Evolutionary conservation across 306 rosid genomes (phyloP), one percentile per base, ranked within the genome.

Genomic region (Styphnolobium japonicum): DNA sequence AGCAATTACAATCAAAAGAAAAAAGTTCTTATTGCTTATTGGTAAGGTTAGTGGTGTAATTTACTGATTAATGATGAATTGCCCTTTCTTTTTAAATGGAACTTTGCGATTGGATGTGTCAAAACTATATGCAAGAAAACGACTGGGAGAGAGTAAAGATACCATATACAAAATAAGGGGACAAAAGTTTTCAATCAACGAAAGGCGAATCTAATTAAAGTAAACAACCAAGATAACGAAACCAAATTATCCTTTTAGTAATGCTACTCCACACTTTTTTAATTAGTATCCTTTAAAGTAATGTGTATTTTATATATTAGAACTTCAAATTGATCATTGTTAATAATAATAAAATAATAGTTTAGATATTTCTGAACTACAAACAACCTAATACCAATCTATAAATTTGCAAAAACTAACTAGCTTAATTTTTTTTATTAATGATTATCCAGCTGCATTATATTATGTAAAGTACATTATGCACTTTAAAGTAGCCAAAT

Each of bases 201-300:
- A 71, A 71, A 71, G 76, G 64, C 9, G 51, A 34, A 71, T 71
- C 77, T 36, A 34, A 71, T 52, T 19, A 71, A 71, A 71, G 77
- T 45, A 71, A 71, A 71, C 15, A 52, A 16, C 21, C 40, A 18
- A 19, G 76, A 52, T 37, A 71, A 16, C 46, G 45, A 70, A 43
- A 52, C 57, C 37, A 48, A 42, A 45, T 45, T 68, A 25, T 27
- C 58, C 40, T 25, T 45, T 55, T 5, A 67, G 4, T 40, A 42
- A 67, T 67, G 53, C 72, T 42, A 11, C n/a, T 14, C 10, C 16
- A 16, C 36, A 62, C 45, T 60, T 29, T 60, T 14, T 15, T 3
- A 0, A 58, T 58, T 12, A 11, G 9, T 58, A 3, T 34, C 48
- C 29, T 64, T 36, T 64, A 36, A 9, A 36, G 36, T 18, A 34